A percentile compares a stretch with the other conserved stretches of the same genome.
These are phyloP conservation scores for Neurospora africana DNA, from an alignment of 495 filamentous ascomycete genomes.

Conservation along the genomic window DNA sequence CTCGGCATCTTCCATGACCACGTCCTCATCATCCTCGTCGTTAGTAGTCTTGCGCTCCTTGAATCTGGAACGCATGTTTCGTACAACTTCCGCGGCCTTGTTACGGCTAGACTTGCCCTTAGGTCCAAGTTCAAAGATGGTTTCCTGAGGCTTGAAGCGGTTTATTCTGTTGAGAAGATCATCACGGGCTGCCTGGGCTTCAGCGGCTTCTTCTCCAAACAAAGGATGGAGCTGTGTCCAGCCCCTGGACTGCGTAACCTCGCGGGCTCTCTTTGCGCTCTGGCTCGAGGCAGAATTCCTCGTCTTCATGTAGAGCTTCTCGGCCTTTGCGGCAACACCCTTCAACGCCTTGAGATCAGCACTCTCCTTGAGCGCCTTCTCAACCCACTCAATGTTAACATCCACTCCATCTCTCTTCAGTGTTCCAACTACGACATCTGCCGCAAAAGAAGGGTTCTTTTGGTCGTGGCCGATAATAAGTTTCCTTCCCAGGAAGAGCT, in stretches of 20 bases:
- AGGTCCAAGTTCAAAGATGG: constrained; percentile 85
- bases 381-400: constrained; percentile 64
- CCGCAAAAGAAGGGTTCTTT: constrained; percentile 55
- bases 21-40: constrained; percentile 25
- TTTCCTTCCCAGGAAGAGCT: constrained; percentile 79
- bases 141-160: constrained; percentile 79
- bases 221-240: constrained; percentile 65
- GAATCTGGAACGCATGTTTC: constrained; percentile 52
- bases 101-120: constrained; percentile 47
- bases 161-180: constrained; percentile 79
- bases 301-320: constrained; percentile 83
- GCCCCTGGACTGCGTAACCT: constrained; percentile 53
- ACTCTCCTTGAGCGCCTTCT: constrained; percentile 62
- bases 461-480: constrained; percentile 55
- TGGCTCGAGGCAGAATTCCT: constrained; percentile 78
- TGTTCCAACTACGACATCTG: constrained; percentile 70
- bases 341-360: constrained; percentile 61
- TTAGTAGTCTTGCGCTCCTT: constrained; percentile 29
- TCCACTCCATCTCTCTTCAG: constrained; percentile 61
- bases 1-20: constrained; percentile 29
- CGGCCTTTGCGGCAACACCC: constrained; percentile 71
- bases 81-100: constrained; percentile 74
- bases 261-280: constrained; percentile 75
- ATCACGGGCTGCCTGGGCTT: constrained; percentile 58
- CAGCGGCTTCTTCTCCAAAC: constrained; percentile 56